Percentiles rank a stretch among this genome's conserved stretches.
Conservation (phyloP, 2,329 filamentous ascomycete genomes). For the Leptosphaerulina australis region DNA sequence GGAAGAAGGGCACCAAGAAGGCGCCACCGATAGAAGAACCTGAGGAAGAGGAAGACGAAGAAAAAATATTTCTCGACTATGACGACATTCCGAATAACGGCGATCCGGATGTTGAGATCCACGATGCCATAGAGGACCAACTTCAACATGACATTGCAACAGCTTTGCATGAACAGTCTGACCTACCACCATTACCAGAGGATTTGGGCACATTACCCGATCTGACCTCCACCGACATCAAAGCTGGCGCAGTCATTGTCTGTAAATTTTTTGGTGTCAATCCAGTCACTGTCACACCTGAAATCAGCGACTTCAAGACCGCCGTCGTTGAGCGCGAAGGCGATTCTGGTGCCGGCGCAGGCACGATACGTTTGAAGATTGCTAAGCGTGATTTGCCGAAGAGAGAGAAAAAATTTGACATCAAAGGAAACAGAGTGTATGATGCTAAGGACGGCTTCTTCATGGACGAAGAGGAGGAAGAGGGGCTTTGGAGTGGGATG, state of each 20-base stretch:
- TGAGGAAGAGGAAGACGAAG: slow-evolving; percentile 50
- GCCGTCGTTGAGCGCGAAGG: slow-evolving; percentile 63
- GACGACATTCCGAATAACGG: slow-evolving; percentile 34
- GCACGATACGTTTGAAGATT: slow-evolving; percentile 65
- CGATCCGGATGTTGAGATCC: slow-evolving; percentile 31
- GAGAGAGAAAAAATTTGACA: slow-evolving; percentile 66
- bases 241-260: slow-evolving; percentile 67
- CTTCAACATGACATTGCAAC: slow-evolving; percentile 53
- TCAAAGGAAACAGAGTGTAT: slow-evolving; percentile 75
- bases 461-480: slow-evolving; percentile 38
- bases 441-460: slow-evolving; percentile 60
- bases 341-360: slow-evolving; percentile 53
- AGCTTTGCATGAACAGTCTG: slow-evolving; percentile 53
- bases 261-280: slow-evolving; percentile 68
- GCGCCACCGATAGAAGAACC: slow-evolving; percentile 46
- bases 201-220: slow-evolving; percentile 61
- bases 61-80: slow-evolving; percentile 40
- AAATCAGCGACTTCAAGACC: slow-evolving; percentile 66
- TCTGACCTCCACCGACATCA: slow-evolving; percentile 57
- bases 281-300: slow-evolving; percentile 68
- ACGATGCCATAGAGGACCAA: slow-evolving; percentile 37
- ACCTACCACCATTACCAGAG: slow-evolving; percentile 67
- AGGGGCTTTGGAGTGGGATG: slow-evolving; percentile 32
- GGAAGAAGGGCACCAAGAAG: slow-evolving; percentile 54
- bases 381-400: slow-evolving; percentile 69